Evolutionary conservation across 306 rosid genomes (phyloP).

Genomic region (Prunus mongolica): DNA sequence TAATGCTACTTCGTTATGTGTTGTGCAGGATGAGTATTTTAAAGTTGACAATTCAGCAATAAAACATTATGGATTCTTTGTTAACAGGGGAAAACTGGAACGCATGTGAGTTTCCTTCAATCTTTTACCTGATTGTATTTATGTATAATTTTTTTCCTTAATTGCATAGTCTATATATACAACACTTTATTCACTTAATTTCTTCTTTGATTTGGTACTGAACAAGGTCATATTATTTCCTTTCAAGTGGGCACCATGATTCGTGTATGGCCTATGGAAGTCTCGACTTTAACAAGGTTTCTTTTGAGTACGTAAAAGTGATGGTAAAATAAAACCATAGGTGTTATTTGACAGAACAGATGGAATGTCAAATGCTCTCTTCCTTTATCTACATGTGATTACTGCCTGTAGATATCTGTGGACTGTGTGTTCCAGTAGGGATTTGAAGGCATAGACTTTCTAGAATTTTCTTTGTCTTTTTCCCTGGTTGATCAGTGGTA

Average conservation of each 20-base stretch:
- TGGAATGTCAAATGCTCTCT: not conserved
- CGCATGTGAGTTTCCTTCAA: constrained; percentile 47
- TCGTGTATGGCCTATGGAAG: not conserved
- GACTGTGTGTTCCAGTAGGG: not conserved
- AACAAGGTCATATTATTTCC: not conserved
- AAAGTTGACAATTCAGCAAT: constrained; percentile 89
- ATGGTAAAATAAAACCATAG: not conserved
- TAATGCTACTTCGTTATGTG: constrained; percentile 11
- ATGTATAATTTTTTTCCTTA: too few species aligned
- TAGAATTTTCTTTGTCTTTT: not conserved
- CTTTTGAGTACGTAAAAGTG: not conserved
- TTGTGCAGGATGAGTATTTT: constrained; percentile 93
- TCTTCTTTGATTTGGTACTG: too few species aligned
- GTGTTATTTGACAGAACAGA: not conserved
- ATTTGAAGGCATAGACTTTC: not conserved
- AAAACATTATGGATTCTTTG: not conserved
- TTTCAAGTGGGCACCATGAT: too few species aligned
- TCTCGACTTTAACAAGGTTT: not conserved
- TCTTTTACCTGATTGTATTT: not conserved
- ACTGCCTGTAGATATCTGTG: not conserved
- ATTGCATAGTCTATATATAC: not conserved
- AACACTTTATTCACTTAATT: not conserved
- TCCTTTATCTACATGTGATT: not conserved
- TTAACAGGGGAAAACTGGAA: too few species aligned
- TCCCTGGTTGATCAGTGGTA: not conserved